These are phyloP conservation scores for Endocarpon pusillum DNA, from an alignment of 495 filamentous ascomycete species.

Conservation along the genomic window DNA sequence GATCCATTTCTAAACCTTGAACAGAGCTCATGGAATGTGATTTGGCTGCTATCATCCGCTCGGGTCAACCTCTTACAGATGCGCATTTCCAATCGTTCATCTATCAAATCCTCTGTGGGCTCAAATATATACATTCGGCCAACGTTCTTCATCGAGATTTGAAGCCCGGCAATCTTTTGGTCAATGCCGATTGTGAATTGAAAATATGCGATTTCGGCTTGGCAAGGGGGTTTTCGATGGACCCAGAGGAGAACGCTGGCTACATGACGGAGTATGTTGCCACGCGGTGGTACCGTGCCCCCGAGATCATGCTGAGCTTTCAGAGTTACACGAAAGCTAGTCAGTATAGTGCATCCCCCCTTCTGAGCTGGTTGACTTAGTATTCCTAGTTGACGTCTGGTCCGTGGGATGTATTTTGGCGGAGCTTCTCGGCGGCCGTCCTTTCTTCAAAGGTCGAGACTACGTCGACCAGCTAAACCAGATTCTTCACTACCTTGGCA, in stretches of 20 bases:
- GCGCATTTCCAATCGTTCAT: conserved; percentile 93
- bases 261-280: conserved; percentile 99
- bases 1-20: conserved; percentile 5
- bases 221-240: conserved; percentile 87
- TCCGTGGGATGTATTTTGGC: conserved; percentile 96
- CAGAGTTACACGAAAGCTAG: conserved; percentile 99
- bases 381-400: conserved; percentile 79
- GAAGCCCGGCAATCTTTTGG: conserved; percentile 90
- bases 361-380: conserved; percentile 1
- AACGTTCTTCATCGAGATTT: conserved; percentile 93
- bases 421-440: conserved; percentile 85
- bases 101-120: conserved; percentile 84
- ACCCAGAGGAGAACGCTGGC: conserved; percentile 94
- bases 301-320: conserved; percentile 99
- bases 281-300: conserved; percentile 95
- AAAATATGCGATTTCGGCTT: conserved; percentile 99
- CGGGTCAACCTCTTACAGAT: conserved; percentile 87
- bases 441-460: conserved; percentile 98
- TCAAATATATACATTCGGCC: conserved; percentile 98
- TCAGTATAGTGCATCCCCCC: conserved; percentile 31
- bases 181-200: conserved; percentile 97
- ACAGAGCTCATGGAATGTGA: conserved; percentile 98
- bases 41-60: conserved; percentile 92
- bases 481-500: conserved; percentile 94
- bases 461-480: conserved; percentile 99